Conservation (phyloP, 345 rosid genomes). For the Dipteronia dyeriana region DNA sequence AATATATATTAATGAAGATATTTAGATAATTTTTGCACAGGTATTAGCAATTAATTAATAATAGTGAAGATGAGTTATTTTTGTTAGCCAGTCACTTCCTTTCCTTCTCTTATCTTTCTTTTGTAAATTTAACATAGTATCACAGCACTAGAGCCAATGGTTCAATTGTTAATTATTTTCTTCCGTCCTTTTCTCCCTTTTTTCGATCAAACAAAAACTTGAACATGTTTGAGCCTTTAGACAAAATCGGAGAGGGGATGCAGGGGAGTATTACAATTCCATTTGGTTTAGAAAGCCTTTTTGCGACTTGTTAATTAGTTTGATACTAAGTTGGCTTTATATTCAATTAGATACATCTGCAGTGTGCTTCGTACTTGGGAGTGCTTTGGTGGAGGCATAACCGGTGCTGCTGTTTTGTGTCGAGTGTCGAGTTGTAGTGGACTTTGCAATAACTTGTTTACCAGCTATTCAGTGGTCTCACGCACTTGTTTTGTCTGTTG, state of each 20-base stretch:
- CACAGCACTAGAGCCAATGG: not conserved
- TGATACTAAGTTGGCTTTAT: not conserved
- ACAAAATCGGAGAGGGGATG: not conserved
- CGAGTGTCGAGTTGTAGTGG: not conserved
- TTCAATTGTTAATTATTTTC: not conserved
- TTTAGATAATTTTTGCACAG: too few species aligned
- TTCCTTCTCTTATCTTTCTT: too few species aligned
- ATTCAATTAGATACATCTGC: conserved; percentile 1
- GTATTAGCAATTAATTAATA: too few species aligned
- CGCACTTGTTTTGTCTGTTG: not conserved
- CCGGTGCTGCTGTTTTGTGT: not conserved
- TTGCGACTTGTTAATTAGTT: not conserved
- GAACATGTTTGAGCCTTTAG: not conserved
- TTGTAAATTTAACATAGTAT: not conserved
- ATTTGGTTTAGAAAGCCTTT: not conserved
- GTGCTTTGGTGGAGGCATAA: conserved; percentile 6
- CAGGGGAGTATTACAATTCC: not conserved
- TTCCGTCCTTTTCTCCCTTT: not conserved
- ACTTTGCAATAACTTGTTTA: not conserved
- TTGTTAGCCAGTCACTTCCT: too few species aligned
- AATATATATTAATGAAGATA: too few species aligned
- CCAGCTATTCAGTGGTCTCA: not conserved
- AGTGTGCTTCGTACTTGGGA: not conserved
- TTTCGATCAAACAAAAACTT: not conserved
- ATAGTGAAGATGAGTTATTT: too few species aligned